Percentiles rank a stretch among this genome's conserved stretches.
phyloP scores from a whole-genome alignment of 163 green algal genomes.

The Scenedesmus sp. region DNA sequence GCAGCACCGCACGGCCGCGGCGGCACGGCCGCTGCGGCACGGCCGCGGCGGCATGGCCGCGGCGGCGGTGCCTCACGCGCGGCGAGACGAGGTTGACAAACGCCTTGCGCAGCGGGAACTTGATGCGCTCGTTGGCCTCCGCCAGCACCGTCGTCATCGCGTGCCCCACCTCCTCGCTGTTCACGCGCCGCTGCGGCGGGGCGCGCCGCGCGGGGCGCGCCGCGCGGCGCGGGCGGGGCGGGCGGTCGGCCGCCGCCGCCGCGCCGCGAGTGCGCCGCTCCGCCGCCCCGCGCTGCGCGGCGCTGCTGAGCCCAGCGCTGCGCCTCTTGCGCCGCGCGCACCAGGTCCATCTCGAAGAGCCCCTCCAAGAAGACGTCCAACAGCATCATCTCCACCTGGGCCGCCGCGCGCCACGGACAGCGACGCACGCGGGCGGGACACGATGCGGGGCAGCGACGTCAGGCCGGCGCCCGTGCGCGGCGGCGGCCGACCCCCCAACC shows the following conservation, averaged over 20 bases:
- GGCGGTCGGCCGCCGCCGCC: no score
- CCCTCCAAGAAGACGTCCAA: slow-evolving; percentile 67
- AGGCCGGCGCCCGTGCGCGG: no score
- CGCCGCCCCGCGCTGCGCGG: no score
- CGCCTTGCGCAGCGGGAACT: slow-evolving; percentile 60
- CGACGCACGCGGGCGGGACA: background rate
- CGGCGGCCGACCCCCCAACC: no score
- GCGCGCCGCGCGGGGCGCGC: no score
- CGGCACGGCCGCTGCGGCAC: background rate
- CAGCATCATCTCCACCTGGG: slow-evolving; percentile 59
- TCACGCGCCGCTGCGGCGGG: slow-evolving; percentile 20
- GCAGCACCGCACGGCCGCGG: no score
- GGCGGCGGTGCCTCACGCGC: slow-evolving; percentile 29
- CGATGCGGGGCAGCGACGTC: no score
- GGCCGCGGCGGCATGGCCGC: background rate
- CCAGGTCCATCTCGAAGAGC: slow-evolving; percentile 57
- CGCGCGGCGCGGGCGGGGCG: no score
- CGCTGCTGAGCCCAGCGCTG: no score
- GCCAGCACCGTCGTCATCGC: slow-evolving; percentile 62
- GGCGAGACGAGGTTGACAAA: slow-evolving; percentile 45
- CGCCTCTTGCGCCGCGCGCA: slow-evolving; percentile 3
- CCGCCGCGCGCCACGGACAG: no score
- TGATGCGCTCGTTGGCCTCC: slow-evolving; percentile 66
- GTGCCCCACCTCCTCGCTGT: slow-evolving; percentile 41
- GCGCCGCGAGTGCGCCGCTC: no score